Evolutionary conservation across 768 basidiomycete species (phyloP).

Genomic region (Pleurotus tuoliensis): DNA sequence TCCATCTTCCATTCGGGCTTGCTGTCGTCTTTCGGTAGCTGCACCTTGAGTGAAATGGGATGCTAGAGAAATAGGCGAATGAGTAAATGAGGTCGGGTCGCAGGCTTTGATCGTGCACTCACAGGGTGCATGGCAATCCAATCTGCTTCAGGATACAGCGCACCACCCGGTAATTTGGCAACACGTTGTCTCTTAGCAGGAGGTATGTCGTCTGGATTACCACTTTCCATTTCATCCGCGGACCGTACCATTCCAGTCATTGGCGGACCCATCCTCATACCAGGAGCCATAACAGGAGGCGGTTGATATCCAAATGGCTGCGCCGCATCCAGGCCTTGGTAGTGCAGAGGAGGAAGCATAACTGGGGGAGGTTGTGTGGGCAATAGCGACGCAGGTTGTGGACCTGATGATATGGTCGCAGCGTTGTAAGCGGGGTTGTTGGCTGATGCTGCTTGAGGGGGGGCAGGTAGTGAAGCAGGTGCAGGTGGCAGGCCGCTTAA

Average conservation of each 20-base stretch:
- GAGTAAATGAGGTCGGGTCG: background rate
- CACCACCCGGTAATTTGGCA: conserved; percentile 81
- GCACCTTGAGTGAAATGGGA: conserved; percentile 81
- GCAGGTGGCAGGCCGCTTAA: conserved; percentile 64
- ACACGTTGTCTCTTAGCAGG: conserved; percentile 87
- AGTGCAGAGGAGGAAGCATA: conserved; percentile 83
- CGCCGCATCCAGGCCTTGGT: conserved; percentile 71
- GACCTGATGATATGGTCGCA: conserved; percentile 86
- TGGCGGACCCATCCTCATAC: conserved; percentile 52
- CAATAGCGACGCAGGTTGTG: conserved; percentile 81
- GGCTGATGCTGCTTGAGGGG: conserved; percentile 47
- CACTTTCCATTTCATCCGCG: conserved; percentile 79
- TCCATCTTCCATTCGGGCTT: conserved; percentile 95
- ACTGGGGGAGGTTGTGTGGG: conserved; percentile 58
- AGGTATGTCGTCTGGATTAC: conserved; percentile 53
- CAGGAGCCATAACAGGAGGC: conserved; percentile 27
- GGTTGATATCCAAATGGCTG: conserved; percentile 82
- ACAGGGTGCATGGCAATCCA: conserved; percentile 91
- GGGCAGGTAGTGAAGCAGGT: conserved; percentile 70
- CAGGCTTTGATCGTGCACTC: conserved; percentile 17
- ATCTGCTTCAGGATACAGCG: conserved; percentile 80
- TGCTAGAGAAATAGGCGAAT: conserved; percentile 40
- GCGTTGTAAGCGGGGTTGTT: conserved; percentile 63
- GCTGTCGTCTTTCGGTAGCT: conserved; percentile 76
- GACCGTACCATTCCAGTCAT: conserved; percentile 72